Percentiles rank a stretch among this genome's conserved stretches.
phyloP scores from a whole-genome alignment of 1,284 basidiomycete species.

The Cutaneotrichosporon sp. region DNA sequence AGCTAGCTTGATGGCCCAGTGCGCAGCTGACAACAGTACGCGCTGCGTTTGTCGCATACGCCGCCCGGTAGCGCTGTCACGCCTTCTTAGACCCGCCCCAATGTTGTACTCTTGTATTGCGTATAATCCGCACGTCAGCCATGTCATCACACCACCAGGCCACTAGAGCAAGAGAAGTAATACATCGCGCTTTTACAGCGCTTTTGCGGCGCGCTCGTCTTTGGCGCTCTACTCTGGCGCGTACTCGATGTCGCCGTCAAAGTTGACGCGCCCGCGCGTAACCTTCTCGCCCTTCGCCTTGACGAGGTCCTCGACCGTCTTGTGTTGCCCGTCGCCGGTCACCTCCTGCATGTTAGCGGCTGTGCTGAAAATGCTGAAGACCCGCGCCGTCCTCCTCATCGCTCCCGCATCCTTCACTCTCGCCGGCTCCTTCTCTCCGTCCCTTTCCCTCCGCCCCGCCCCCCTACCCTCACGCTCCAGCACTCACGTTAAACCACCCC shows the following conservation, averaged over 20 bases:
- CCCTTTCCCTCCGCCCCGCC: neutral
- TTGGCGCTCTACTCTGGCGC: slow-evolving; percentile 21
- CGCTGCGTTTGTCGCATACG: slow-evolving; percentile 3
- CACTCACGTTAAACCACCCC: slow-evolving; percentile 73
- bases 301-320: slow-evolving; percentile 79
- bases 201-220: no score
- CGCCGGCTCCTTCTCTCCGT: no score
- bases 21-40: slow-evolving; percentile 10
- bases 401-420: no score
- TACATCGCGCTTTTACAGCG: neutral
- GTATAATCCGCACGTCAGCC: slow-evolving; percentile 3
- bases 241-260: slow-evolving; percentile 56
- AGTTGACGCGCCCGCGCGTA: slow-evolving; percentile 60
- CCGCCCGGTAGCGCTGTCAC: neutral
- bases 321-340: slow-evolving; percentile 69
- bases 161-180: neutral
- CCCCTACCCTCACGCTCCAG: no score
- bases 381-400: neutral
- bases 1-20: slow-evolving; percentile 15
- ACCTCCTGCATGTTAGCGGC: slow-evolving; percentile 34
- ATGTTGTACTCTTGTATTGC: slow-evolving; percentile 11
- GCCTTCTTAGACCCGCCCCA: neutral
- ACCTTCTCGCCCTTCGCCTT: slow-evolving; percentile 74
- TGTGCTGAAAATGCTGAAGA: neutral
- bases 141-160: neutral